These are phyloP conservation scores for Pseudogymnoascus sp. DNA, from an alignment of 2,329 filamentous ascomycete genomes.

Conservation along the genomic window DNA sequence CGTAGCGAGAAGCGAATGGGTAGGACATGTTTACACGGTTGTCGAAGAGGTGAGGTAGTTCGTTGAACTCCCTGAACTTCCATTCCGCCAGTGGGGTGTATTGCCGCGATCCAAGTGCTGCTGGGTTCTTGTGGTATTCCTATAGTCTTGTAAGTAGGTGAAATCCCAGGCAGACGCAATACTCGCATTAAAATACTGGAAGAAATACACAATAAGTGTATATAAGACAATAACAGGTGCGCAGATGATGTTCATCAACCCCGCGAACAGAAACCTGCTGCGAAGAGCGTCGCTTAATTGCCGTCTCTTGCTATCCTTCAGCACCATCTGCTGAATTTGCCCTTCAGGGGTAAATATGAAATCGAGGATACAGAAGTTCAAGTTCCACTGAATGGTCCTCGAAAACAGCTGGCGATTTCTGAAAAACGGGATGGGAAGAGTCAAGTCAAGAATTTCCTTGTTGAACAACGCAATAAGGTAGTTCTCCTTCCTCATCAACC, in stretches of 20 bases:
- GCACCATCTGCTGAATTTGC: slow-evolving; percentile 77
- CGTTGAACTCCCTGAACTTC: slow-evolving; percentile 99
- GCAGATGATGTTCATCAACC: slow-evolving; percentile 77
- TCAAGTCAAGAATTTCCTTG: slow-evolving; percentile 87
- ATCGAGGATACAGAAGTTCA: slow-evolving; percentile 84
- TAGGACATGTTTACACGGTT: slow-evolving; percentile 90
- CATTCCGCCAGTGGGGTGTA: slow-evolving; percentile 93
- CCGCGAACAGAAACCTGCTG: slow-evolving; percentile 73
- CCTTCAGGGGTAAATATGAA: slow-evolving; percentile 88
- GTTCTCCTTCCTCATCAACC: slow-evolving; percentile 93
- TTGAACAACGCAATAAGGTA: slow-evolving; percentile 97
- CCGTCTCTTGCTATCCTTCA: slow-evolving; percentile 75
- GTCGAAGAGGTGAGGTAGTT: slow-evolving; percentile 85
- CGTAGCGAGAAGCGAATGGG: slow-evolving; percentile 83
- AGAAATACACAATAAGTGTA: slow-evolving; percentile 82
- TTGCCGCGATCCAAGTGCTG: slow-evolving; percentile 76
- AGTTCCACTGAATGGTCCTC: slow-evolving; percentile 82
- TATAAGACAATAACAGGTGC: slow-evolving; percentile 85
- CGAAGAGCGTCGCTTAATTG: slow-evolving; percentile 72
- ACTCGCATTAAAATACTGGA: slow-evolving; percentile 84
- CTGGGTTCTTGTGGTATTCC: slow-evolving; percentile 94
- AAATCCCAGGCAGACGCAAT: not conserved
- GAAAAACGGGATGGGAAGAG: slow-evolving; percentile 77
- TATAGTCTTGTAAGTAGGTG: slow-evolving; percentile 28
- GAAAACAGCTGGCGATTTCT: slow-evolving; percentile 78